A percentile compares a stretch with the other conserved stretches of the same genome.
These are phyloP conservation scores for Sherardia arvensis DNA, from an alignment of 257 asterid genomes.

Conservation along the genomic window DNA sequence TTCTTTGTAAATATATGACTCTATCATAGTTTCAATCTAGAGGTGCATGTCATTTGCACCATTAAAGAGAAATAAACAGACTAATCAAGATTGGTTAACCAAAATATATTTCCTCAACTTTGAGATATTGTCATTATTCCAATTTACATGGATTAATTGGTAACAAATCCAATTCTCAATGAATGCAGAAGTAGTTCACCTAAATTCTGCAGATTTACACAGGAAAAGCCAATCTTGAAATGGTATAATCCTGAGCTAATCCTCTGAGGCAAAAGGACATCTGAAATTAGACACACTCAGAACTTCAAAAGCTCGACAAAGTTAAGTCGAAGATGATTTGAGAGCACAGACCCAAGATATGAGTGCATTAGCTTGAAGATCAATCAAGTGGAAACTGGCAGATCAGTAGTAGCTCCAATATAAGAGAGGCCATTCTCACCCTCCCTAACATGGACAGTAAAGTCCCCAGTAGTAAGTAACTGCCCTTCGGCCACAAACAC, in stretches of 20 bases:
- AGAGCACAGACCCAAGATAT: background rate
- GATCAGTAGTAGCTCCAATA: background rate
- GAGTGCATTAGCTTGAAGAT: background rate
- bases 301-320: background rate
- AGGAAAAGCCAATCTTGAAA: background rate
- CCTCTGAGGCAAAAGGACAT: background rate
- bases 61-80: background rate
- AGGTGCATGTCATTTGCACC: background rate
- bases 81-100: background rate
- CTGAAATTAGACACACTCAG: background rate
- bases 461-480: conserved; percentile 37
- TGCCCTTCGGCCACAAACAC: conserved; percentile 24
- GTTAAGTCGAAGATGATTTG: background rate
- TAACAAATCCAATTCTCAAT: background rate
- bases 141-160: background rate
- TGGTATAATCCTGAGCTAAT: background rate
- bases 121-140: background rate
- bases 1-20: too few relatives aligned
- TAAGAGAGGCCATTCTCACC: conserved; percentile 18
- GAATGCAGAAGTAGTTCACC: background rate
- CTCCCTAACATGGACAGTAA: conserved; percentile 8
- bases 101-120: background rate
- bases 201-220: background rate
- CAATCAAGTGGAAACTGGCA: background rate
- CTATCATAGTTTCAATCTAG: background rate